Base-by-base conservation (phyloP, 352 stramenopile genomes). In the Phytophthora meadii region DNA sequence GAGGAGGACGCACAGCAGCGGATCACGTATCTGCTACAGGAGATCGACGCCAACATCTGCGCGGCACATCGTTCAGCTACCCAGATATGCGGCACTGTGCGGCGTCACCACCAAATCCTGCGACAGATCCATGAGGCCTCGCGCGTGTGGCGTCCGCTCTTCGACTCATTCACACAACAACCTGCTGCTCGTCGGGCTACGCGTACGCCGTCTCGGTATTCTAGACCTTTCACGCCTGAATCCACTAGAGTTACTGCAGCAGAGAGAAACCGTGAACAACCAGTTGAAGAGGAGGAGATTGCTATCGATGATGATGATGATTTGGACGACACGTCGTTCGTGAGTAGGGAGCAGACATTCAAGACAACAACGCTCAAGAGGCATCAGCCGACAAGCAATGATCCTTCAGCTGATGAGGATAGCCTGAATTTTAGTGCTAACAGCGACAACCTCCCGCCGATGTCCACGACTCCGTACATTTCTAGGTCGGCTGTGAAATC, bases 31-130 rank as follows among this genome's bases (percentile, higher is more conserved):
- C 61, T 94, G 59, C 72, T 94, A 59, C 82, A 92, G 72, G 86
- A 94, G 77, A 92, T 94, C 72, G 86, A 94, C 53, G 80, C 81
- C 51, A 92, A 92, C 68, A 88, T 94, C 60, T 91, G 78, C 55
- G 83, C 85, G 32, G 83, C 85, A 37, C 85, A 93, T 39, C 81
- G 82, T 30, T 90, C 83, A 53, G 85, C 85, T 28, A 92, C 85
- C 53, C 79, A 92, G 63, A 92, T 93, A 54, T 90, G 74, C 62
- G 65, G 70, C 19, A 93, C 79, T 0, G 78, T 92, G 42, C 68
- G 85, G 15, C 65, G 82, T 24, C 85, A 93, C 62, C 82, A 93
- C 74, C 83, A 91, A 64, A 88, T 93, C 36, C 61, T 92, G 51
- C 67, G 79, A 10, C 80, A 92, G 64, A 92, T 92, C 67, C 78